Evolutionary conservation across 2,329 filamentous ascomycete species (phyloP), one percentile per base, ranked within the genome.

Genomic region (Trichoderma sp.): DNA sequence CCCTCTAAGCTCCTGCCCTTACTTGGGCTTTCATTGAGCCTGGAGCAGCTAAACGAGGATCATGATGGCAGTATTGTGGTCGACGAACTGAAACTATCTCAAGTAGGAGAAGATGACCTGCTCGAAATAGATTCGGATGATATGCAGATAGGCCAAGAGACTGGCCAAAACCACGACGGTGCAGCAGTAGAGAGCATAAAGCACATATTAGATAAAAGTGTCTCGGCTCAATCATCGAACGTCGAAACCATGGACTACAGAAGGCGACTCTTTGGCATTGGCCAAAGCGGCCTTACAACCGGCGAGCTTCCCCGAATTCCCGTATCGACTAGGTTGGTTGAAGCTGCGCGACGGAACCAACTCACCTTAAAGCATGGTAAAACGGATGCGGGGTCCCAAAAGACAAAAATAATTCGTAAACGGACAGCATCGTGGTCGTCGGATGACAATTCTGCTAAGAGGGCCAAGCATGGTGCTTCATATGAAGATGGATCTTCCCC

Each of bases 1-100:
- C 91, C 92, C 0, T 85, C 87, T 24, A 91, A 88, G 59, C 79
- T 94, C 27, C 76, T 80, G 19, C 81, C 81, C n/a, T 80, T 78
- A 3, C 76, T 88, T 5, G 84, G 83, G 0, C 70, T 83, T 11
- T 72, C 80, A 5, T 77, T 77, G 2, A 75, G 88, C 58, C 78
- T 92, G 33, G 75, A 79, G 16, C 70, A 72, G 7, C 68, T 68
- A 40, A 58, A 58, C 7, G 74, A 74, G 5, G 78, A 82, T 60
- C 79, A 79, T 2, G 56, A 76, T 8, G 82, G 80, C 70, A 86
- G 83, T 70, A 83, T 90, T 55, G 82, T 89, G 27, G 88, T 93
- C 5, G 90, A 94, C 73, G 90, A 93, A 73, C 81, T 82, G 35
- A 85, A 83, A 27, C 87, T 90, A 66, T 74, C 80, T 33, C 79